phyloP scores from a whole-genome alignment of 2,329 filamentous ascomycete genomes.

The Calycina herbarum region DNA sequence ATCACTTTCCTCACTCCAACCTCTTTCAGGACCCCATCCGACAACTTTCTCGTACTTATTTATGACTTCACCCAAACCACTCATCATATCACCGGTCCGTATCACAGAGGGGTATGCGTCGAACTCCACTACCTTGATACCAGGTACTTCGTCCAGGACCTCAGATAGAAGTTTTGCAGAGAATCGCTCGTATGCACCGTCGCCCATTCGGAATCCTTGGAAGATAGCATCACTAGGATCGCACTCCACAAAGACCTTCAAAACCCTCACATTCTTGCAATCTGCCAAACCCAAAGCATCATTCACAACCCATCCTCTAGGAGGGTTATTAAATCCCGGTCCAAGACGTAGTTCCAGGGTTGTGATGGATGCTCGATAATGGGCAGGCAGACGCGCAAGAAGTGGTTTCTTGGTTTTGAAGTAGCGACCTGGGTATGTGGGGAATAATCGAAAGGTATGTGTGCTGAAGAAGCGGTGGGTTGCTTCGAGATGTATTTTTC shows the following conservation, averaged over 20 bases:
- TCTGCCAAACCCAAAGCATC: slow-evolving; percentile 62
- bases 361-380: slow-evolving; percentile 60
- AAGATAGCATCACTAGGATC: slow-evolving; percentile 70
- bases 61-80: slow-evolving; percentile 55
- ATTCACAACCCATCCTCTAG: slow-evolving; percentile 69
- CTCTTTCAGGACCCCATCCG: slow-evolving; percentile 67
- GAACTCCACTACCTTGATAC: slow-evolving; percentile 61
- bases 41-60: slow-evolving; percentile 51
- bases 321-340: slow-evolving; percentile 71
- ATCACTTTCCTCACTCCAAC: slow-evolving; percentile 57
- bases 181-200: slow-evolving; percentile 71
- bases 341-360: slow-evolving; percentile 70
- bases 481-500: slow-evolving; percentile 62
- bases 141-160: slow-evolving; percentile 58
- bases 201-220: slow-evolving; percentile 58
- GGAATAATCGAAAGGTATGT: slow-evolving; percentile 65
- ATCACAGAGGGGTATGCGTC: slow-evolving; percentile 68
- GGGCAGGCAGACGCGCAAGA: slow-evolving; percentile 62
- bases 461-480: slow-evolving; percentile 65
- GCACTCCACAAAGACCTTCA: slow-evolving; percentile 70
- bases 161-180: slow-evolving; percentile 55
- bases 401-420: slow-evolving; percentile 75
- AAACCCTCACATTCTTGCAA: slow-evolving; percentile 55
- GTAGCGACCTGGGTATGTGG: slow-evolving; percentile 61
- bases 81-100: slow-evolving; percentile 65